Evolutionary conservation across 768 basidiomycete species (phyloP).

Genomic region (Tulasnella sp.): DNA sequence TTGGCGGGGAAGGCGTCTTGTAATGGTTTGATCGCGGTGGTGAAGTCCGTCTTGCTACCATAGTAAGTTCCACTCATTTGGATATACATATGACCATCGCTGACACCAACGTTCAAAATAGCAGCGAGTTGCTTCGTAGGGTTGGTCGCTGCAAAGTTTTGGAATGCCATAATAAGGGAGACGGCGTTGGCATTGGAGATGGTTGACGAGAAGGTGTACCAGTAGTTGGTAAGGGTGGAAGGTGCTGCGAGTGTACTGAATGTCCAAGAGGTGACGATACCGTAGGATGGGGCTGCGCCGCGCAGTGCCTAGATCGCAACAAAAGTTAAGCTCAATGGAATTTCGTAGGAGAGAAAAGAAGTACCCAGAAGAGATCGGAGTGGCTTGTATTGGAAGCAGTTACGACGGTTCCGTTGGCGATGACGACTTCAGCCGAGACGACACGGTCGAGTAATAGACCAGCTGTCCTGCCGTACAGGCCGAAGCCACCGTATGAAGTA

Average conservation of each 20-base stretch:
- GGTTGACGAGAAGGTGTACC: slow-evolving; percentile 13
- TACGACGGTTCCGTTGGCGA: slow-evolving; percentile 27
- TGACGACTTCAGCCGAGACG: slow-evolving; percentile 27
- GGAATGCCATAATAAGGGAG: slow-evolving; percentile 24
- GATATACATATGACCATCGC: slow-evolving; percentile 3
- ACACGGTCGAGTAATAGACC: slow-evolving; percentile 47
- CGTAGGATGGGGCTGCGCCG: slow-evolving; percentile 29
- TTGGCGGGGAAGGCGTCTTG: neutral
- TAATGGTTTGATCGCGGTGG: slow-evolving; percentile 16
- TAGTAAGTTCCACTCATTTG: slow-evolving; percentile 23
- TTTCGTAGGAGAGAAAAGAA: slow-evolving; percentile 39
- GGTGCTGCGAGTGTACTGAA: slow-evolving; percentile 27
- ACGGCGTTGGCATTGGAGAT: slow-evolving; percentile 29
- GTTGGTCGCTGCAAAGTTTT: slow-evolving; percentile 22
- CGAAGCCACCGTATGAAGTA: slow-evolving; percentile 45
- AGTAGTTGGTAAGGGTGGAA: slow-evolving; percentile 23
- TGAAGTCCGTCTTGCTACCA: slow-evolving; percentile 21
- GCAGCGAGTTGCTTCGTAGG: slow-evolving; percentile 23
- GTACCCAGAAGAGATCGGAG: slow-evolving; percentile 46
- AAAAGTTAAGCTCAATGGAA: slow-evolving; percentile 30
- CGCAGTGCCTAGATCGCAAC: slow-evolving; percentile 25
- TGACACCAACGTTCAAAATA: neutral
- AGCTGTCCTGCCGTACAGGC: slow-evolving; percentile 41
- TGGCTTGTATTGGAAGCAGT: slow-evolving; percentile 34
- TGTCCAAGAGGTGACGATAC: slow-evolving; percentile 29